A percentile compares a stretch with the other conserved stretches of the same genome.
Conservation (phyloP, 2,329 filamentous ascomycete species). For the Ramichloridium luteum region DNA sequence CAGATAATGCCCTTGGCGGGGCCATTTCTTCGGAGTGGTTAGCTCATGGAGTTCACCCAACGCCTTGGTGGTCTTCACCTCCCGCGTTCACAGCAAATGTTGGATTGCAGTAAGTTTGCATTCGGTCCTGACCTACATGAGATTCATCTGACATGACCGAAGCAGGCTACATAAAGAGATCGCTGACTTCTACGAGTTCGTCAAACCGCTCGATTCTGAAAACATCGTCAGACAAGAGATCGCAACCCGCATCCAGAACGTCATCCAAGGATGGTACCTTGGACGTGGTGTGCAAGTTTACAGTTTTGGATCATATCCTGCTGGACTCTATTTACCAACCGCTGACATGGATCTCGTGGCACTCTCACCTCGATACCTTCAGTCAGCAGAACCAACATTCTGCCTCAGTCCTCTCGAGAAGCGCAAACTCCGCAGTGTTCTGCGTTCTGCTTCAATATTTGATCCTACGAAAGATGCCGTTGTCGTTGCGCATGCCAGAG, state of each 20-base stretch:
- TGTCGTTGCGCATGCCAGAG: slow-evolving; percentile 62
- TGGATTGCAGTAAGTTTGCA: slow-evolving; percentile 16
- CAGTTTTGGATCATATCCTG: slow-evolving; percentile 91
- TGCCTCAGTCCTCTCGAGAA: slow-evolving; percentile 34
- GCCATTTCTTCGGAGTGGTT: slow-evolving; percentile 35
- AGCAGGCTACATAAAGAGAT: slow-evolving; percentile 73
- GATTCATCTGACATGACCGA: neutral
- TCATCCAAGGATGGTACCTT: slow-evolving; percentile 36
- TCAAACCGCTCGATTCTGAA: slow-evolving; percentile 67
- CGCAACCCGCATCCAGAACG: slow-evolving; percentile 52
- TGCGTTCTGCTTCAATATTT: neutral
- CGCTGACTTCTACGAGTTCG: slow-evolving; percentile 74
- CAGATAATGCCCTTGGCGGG: slow-evolving; percentile 25
- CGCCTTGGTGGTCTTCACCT: slow-evolving; percentile 52
- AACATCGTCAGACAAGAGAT: slow-evolving; percentile 60
- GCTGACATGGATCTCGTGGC: slow-evolving; percentile 93
- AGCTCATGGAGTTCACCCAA: slow-evolving; percentile 27
- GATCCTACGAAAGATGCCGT: neutral
- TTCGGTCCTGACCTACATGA: slow-evolving; percentile 6
- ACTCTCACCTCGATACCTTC: slow-evolving; percentile 49
- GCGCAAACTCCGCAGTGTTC: neutral
- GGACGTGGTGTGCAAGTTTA: slow-evolving; percentile 44
- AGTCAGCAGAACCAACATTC: slow-evolving; percentile 28
- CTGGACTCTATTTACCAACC: slow-evolving; percentile 57
- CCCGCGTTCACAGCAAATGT: slow-evolving; percentile 26